Evolutionary conservation across 2,329 filamentous ascomycete genomes (phyloP), one percentile per base, ranked within the genome.

Genomic region (Aspergillus udagawae): DNA sequence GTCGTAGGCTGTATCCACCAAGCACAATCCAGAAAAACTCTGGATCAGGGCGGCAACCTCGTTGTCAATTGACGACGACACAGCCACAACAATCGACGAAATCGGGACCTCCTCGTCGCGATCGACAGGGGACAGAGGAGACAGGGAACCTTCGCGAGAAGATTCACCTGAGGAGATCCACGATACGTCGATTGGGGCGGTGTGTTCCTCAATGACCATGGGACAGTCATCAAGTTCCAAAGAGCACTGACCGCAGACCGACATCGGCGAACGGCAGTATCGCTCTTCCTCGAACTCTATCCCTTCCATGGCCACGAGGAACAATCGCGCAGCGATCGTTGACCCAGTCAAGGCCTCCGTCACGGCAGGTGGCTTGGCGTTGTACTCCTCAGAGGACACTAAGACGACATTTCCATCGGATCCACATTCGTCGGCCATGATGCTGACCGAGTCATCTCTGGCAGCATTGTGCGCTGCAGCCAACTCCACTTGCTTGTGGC

Each of bases 21-120:
- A 50, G 25, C 49, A 53, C 53, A 60, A 53, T 21, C 41, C 50
- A 9, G 49, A 55, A 23, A 63, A 51, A 17, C 27, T 17, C 41
- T 55, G n/a, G 25, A 45, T 27, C 55, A 63, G 50, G 9, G 35
- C 38, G 10, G 54, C 53, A 32, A 60, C 53, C 45, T 53, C 55
- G 51, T 57, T 50, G 55, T 56, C 61, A 49, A 54, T 56, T 45
- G 38, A 27, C 44, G 44, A 47, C 21, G 44, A 27, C 44, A 47
- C 44, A 27, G 21, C 44, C 44, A 23, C 44, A 47, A 47, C 44
- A 47, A 47, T 25, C 21, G 44, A 47, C 44, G 44, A 14, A 21
- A 47, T 23, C 12, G 12, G 44, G 44, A 47, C 21, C 20, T 47
- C 44, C 44, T 47, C 44, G 21, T 47, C 44, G 44, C 44, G 21